phyloP scores from a whole-genome alignment of 768 basidiomycete species.

The Cubamyces sp. region DNA sequence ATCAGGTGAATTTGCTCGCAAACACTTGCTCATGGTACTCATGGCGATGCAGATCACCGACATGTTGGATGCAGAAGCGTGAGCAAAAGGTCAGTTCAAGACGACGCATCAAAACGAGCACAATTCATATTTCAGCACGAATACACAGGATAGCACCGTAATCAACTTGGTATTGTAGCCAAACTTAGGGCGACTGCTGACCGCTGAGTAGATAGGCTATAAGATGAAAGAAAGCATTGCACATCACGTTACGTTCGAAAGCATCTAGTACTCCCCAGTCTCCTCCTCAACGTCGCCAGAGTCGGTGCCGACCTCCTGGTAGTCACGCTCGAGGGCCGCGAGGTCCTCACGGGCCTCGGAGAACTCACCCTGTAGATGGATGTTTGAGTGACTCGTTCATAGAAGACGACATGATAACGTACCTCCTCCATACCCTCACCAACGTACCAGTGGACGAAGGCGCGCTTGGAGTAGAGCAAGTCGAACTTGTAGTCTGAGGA shows the following conservation, averaged over 20 bases:
- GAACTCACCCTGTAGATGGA: conserved; percentile 77
- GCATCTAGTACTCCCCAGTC: conserved; percentile 49
- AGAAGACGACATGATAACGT: conserved; percentile 12
- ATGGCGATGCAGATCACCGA: too few species aligned
- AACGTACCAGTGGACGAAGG: conserved; percentile 93
- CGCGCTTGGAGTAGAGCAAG: conserved; percentile 95
- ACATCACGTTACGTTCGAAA: conserved; percentile 7
- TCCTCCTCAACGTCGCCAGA: conserved; percentile 70
- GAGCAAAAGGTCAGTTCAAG: neutral
- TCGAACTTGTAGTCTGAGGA: conserved; percentile 93
- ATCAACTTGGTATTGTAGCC: conserved; percentile 27
- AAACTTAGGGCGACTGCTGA: conserved; percentile 20
- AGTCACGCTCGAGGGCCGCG: conserved; percentile 95
- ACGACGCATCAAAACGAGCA: neutral
- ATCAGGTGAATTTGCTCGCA: too few species aligned
- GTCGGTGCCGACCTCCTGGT: conserved; percentile 86
- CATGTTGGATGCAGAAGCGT: neutral
- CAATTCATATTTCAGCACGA: conserved; percentile 17
- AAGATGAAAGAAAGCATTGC: conserved; percentile 13
- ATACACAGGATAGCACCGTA: conserved; percentile 21
- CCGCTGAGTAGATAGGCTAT: conserved; percentile 25
- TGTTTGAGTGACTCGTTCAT: conserved; percentile 20
- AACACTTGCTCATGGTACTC: too few species aligned
- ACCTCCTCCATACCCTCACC: conserved; percentile 99
- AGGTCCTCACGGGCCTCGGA: conserved; percentile 98